A percentile compares a stretch with the other conserved stretches of the same genome.
Conservation (phyloP, 441 rosid species). For the Pelargonium cotyledonis region DNA sequence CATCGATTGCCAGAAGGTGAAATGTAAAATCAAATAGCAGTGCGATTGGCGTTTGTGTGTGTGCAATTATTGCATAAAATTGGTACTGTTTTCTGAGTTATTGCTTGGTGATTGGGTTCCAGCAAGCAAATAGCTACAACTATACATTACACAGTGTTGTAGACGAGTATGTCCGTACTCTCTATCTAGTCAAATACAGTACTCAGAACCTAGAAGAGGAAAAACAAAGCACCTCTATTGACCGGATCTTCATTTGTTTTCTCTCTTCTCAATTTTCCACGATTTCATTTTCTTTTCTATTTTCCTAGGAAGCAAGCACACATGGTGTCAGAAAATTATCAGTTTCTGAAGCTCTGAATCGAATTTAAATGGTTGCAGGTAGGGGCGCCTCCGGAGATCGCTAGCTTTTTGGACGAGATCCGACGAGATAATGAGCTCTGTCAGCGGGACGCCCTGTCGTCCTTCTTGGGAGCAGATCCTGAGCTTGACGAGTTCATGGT, state of each 20-base stretch:
- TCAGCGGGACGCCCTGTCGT: neutral
- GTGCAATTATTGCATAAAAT: neutral
- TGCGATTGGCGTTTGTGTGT: neutral
- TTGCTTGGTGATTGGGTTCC: neutral
- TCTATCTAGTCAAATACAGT: neutral
- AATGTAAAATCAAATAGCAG: neutral
- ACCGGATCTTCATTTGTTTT: neutral
- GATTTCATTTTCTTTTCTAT: conserved; percentile 1
- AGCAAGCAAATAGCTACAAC: conserved; percentile 1
- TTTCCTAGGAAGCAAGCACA: neutral
- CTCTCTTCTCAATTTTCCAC: neutral
- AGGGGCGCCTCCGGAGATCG: neutral
- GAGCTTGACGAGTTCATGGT: conserved; percentile 3
- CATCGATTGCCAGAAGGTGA: conserved; percentile 57
- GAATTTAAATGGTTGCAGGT: neutral
- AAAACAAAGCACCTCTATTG: neutral
- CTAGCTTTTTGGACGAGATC: neutral
- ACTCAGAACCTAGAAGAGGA: neutral
- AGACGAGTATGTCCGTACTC: neutral
- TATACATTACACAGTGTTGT: neutral
- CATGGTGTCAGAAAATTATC: neutral
- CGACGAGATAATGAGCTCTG: neutral
- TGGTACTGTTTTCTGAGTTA: conserved; percentile 2
- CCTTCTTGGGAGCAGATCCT: neutral
- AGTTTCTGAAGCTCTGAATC: neutral